These are phyloP conservation scores for Breynia disticha DNA, from an alignment of 441 rosid genomes.

Conservation along the genomic window DNA sequence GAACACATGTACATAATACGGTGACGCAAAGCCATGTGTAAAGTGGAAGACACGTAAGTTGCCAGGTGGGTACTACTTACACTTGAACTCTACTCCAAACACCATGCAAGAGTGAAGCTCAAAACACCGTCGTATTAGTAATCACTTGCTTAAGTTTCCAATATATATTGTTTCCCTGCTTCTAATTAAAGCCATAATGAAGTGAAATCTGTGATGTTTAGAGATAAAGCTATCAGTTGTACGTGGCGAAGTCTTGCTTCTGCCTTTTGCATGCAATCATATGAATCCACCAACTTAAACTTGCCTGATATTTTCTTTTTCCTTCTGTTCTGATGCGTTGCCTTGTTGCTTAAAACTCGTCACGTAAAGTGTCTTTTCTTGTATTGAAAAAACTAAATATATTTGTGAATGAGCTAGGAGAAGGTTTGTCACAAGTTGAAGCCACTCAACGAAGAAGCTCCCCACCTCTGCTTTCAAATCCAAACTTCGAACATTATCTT, in stretches of 20 bases:
- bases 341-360: conserved; percentile 5
- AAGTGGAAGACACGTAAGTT: too few species aligned
- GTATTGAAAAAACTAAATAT: not conserved
- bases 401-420: too few species aligned
- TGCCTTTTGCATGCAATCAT: conserved; percentile 17
- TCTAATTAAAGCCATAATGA: conserved; percentile 12
- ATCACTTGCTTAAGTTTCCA: conserved; percentile 4
- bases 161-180: conserved; percentile 1
- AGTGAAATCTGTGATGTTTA: too few species aligned
- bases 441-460: conserved; percentile 9
- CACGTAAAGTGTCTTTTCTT: not conserved
- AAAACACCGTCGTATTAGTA: too few species aligned
- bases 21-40: too few species aligned
- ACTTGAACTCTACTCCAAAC: too few species aligned
- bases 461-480: conserved; percentile 23
- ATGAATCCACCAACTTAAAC: conserved; percentile 10
- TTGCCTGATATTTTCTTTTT: not conserved
- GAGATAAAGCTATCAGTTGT: conserved; percentile 23
- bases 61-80: too few species aligned
- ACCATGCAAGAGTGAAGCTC: too few species aligned
- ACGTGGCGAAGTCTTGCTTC: conserved; percentile 8
- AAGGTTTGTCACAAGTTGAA: conserved; percentile 11
- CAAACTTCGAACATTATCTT: conserved; percentile 4
- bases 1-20: too few species aligned
- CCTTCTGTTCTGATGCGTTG: not conserved